phyloP scores from a whole-genome alignment of 73 alveolate genomes.

The Effrenium voratum region DNA sequence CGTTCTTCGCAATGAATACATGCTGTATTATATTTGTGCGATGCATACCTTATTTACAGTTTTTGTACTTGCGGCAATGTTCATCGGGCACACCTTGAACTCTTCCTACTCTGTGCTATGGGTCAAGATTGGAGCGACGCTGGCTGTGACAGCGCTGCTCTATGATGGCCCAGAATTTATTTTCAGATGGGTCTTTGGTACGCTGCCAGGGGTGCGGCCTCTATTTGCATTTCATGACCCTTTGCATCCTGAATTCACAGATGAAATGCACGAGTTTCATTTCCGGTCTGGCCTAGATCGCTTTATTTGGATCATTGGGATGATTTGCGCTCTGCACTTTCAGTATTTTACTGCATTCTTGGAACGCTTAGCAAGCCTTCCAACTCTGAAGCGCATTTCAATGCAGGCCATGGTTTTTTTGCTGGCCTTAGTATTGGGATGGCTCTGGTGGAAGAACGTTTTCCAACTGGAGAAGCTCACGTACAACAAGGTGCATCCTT shows the following conservation, averaged over 20 bases:
- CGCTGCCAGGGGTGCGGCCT: conserved; percentile 56
- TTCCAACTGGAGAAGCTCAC: conserved; percentile 14
- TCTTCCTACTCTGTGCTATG: conserved; percentile 35
- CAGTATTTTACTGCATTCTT: conserved; percentile 12
- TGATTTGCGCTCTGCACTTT: conserved; percentile 51
- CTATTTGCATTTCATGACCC: conserved; percentile 79
- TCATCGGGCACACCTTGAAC: conserved; percentile 25
- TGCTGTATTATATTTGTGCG: conserved; percentile 71
- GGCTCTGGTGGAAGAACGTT: conserved; percentile 28
- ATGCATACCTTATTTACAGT: conserved; percentile 74
- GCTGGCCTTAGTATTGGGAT: neutral
- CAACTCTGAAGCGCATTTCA: neutral
- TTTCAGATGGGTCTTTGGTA: conserved; percentile 41
- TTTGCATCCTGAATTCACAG: conserved; percentile 63
- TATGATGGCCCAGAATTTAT: conserved; percentile 73
- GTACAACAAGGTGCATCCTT: conserved; percentile 79
- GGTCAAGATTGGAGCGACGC: conserved; percentile 35
- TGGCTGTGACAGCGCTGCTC: conserved; percentile 36
- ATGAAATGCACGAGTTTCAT: conserved; percentile 84
- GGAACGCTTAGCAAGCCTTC: neutral
- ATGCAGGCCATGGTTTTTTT: neutral
- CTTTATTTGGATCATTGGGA: conserved; percentile 62
- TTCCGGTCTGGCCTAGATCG: conserved; percentile 87
- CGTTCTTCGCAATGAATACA: conserved; percentile 63
- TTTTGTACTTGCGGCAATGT: conserved; percentile 66